A percentile compares a stretch with the other conserved stretches of the same genome.
phyloP scores from a whole-genome alignment of 1,139 yeast species.

The Kodamaea arcana region DNA sequence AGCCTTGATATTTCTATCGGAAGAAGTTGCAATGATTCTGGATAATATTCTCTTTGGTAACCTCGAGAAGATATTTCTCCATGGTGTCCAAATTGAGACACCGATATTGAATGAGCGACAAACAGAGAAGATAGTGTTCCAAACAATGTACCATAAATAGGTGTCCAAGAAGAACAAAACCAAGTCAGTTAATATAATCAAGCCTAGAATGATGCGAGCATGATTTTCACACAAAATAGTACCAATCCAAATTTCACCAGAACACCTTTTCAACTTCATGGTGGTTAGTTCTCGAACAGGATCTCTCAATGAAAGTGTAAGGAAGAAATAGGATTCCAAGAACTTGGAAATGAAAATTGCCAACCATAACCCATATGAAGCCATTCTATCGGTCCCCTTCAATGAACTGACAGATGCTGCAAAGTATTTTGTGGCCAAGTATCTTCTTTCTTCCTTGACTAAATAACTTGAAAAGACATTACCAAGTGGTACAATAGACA shows the following conservation, averaged over 20 bases:
- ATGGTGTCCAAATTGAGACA: constrained; percentile 54
- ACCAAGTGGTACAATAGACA: constrained; percentile 45
- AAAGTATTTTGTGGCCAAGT: constrained; percentile 32
- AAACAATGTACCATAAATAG: constrained; percentile 52
- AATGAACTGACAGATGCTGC: constrained; percentile 34
- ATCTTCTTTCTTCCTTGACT: constrained; percentile 19
- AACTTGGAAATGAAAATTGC: constrained; percentile 45
- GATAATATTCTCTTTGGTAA: constrained; percentile 49
- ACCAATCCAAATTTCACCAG: constrained; percentile 44
- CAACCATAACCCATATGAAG: constrained; percentile 47
- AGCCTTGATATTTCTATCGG: constrained; percentile 26
- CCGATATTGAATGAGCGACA: constrained; percentile 48
- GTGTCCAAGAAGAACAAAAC: constrained; percentile 51
- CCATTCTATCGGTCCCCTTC: constrained; percentile 33
- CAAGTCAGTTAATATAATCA: constrained; percentile 40
- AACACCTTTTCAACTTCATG: constrained; percentile 38
- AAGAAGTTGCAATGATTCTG: constrained; percentile 35
- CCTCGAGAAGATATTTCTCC: constrained; percentile 51
- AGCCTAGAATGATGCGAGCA: constrained; percentile 32
- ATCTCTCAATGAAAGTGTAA: constrained; percentile 43
- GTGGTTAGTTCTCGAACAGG: constrained; percentile 45
- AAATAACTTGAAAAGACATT: constrained; percentile 31
- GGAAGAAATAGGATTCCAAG: constrained; percentile 48
- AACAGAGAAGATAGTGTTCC: constrained; percentile 50
- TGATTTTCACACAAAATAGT: constrained; percentile 36